Percentiles rank a stretch among this genome's conserved stretches.
These are phyloP conservation scores for Neofusicoccum laricinum DNA, from an alignment of 2,329 filamentous ascomycete genomes.

Conservation along the genomic window DNA sequence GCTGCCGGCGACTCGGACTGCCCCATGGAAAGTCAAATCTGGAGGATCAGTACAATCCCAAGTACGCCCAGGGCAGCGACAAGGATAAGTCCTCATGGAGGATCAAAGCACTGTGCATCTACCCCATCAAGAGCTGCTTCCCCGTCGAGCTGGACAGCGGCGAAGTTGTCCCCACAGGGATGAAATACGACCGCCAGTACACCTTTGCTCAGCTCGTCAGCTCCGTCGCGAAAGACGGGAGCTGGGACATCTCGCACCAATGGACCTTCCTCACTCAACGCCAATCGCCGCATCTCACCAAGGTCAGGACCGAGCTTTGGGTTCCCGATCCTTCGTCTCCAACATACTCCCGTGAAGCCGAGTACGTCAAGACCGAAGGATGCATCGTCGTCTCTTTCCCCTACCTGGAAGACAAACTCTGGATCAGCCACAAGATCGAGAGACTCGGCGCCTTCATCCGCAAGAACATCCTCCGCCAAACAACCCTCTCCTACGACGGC, in stretches of 20 bases:
- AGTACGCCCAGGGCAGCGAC: conserved; percentile 37
- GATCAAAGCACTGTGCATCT: conserved; percentile 71
- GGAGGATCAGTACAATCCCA: conserved; percentile 54
- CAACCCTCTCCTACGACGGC: conserved; percentile 35
- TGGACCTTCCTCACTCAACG: conserved; percentile 74
- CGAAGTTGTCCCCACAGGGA: conserved; percentile 63
- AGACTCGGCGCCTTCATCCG: conserved; percentile 32
- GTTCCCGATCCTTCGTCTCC: conserved; percentile 60
- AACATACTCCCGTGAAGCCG: conserved; percentile 48
- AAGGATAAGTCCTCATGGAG: conserved; percentile 25
- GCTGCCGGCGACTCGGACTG: conserved; percentile 54
- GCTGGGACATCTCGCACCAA: conserved; percentile 31
- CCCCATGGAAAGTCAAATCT: conserved; percentile 49
- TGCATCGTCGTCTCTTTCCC: conserved; percentile 69
- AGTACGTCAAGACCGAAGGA: conserved; percentile 53
- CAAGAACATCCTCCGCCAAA: conserved; percentile 18
- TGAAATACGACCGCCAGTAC: conserved; percentile 80
- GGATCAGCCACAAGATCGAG: conserved; percentile 29
- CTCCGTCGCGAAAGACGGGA: conserved; percentile 38
- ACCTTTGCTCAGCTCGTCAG: conserved; percentile 67
- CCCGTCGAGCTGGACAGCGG: conserved; percentile 69
- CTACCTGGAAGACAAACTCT: conserved; percentile 33
- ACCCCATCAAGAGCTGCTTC: conserved; percentile 79
- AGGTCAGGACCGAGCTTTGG: conserved; percentile 66
- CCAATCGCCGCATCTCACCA: conserved; percentile 67